Evolutionary conservation across 768 basidiomycete species (phyloP), one percentile per base, ranked within the genome.

Genomic region (Tephrocybe sp.): DNA sequence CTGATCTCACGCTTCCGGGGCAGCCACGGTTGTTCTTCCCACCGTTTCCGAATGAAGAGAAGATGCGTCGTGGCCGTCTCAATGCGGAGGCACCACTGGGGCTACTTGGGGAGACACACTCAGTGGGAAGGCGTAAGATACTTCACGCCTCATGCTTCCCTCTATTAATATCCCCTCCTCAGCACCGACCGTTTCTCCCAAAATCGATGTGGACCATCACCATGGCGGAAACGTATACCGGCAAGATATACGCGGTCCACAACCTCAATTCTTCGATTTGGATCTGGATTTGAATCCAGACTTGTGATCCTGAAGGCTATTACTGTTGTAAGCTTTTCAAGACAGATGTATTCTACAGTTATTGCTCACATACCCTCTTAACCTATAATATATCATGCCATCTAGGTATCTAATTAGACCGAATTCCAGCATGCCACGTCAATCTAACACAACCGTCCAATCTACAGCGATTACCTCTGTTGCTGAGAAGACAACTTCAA

Each of bases 41-140:
- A 32, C 92, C 92, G 10, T 93, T 92, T 66, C 91, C 91, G 0
- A 92, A 91, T 62, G 90, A 92, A 69, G 91, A 92, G 65, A 93
- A 90, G 68, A 91, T 93, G 88, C 84, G 90, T 45, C 78, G 85
- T 21, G 91, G 91, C 1, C 78, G 79, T 50, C 79, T 92, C 66
- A 90, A 88, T 61, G 84, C 83, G 18, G 89, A 91, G 66, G 86
- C 85, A 23, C 90, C 89, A 0, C 75, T 92, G 51, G 91, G 86
- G 4, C 67, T 82, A 38, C 76, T 88, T 41, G 91, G 88, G 33
- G 91, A 93, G 71, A 90, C 85, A 7, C 88, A 90, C 64, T 83
- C 85, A 20, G 86, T 92, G 53, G 91, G 89, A 45, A 77, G 81
- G 68, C 78, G 90, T 90, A 65, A 65, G 84, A 20, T 38, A 26